phyloP scores from a whole-genome alignment of 2,329 filamentous ascomycete species.

The Xylaria sp. region DNA sequence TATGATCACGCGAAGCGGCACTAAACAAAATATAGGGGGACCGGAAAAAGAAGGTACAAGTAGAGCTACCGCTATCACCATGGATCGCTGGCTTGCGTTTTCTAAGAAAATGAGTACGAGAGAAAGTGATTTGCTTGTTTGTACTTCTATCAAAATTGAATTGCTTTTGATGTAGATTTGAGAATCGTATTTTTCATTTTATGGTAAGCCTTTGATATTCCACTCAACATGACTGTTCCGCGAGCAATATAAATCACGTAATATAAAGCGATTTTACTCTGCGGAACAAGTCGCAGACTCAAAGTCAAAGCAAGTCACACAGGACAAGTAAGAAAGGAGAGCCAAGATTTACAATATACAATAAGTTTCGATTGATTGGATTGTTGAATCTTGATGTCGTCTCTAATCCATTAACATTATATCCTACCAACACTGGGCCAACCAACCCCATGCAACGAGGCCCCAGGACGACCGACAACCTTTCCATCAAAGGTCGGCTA shows the following conservation, averaged over 20 bases:
- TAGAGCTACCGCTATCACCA: not conserved
- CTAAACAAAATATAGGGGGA: too few species aligned
- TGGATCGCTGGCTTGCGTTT: not conserved
- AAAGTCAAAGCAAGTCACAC: not conserved
- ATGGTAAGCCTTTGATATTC: too few species aligned
- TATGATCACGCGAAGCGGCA: too few species aligned
- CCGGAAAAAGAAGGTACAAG: not conserved
- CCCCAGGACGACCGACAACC: slow-evolving; percentile 1
- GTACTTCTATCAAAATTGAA: not conserved
- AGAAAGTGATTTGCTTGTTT: not conserved
- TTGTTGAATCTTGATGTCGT: slow-evolving; percentile 31
- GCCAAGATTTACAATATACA: not conserved
- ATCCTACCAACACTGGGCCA: slow-evolving; percentile 30
- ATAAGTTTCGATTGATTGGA: slow-evolving; percentile 22
- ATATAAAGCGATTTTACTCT: not conserved
- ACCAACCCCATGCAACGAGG: slow-evolving; percentile 24
- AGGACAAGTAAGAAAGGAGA: too few species aligned
- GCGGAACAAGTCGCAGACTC: not conserved
- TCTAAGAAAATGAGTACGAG: not conserved
- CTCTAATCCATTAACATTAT: slow-evolving; percentile 40
- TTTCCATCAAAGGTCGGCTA: slow-evolving; percentile 24
- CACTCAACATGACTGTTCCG: not conserved
- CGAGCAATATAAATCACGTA: not conserved
- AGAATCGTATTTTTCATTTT: too few species aligned
- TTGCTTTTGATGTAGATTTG: not conserved